These are phyloP conservation scores for Musa itinerans DNA, from an alignment of 176 grass and related monocot species.

Conservation along the genomic window DNA sequence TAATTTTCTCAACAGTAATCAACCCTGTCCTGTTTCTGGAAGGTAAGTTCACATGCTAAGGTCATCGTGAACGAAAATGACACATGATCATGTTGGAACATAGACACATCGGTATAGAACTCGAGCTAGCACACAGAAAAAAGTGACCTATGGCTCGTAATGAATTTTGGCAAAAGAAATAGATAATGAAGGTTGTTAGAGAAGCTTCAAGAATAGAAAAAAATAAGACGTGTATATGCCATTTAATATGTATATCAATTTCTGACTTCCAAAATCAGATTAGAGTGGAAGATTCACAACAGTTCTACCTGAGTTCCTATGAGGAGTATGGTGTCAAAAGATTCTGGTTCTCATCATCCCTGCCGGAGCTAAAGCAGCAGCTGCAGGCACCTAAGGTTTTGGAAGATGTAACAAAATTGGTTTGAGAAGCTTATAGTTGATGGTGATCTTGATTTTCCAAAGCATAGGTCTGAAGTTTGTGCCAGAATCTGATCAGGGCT, in stretches of 20 bases:
- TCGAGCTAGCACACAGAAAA: neutral
- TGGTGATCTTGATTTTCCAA: neutral
- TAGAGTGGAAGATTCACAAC: neutral
- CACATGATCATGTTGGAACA: neutral
- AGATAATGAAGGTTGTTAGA: too few species aligned
- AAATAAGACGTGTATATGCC: neutral
- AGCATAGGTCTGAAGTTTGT: neutral
- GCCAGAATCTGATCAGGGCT: neutral
- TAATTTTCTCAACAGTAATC: too few species aligned
- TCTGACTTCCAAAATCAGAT: neutral
- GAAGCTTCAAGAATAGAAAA: neutral
- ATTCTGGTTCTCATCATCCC: neutral
- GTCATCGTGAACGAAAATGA: neutral
- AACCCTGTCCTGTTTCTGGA: too few species aligned
- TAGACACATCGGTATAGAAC: neutral
- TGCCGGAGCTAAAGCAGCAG: neutral
- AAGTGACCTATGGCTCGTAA: too few species aligned
- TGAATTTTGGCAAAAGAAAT: too few species aligned
- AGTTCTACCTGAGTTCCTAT: neutral
- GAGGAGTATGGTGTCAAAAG: neutral
- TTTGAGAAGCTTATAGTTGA: neutral
- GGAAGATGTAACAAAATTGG: neutral
- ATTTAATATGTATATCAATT: neutral
- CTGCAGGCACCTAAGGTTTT: neutral
- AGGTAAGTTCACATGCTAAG: neutral